A percentile compares a stretch with the other conserved stretches of the same genome.
phyloP scores from a whole-genome alignment of 441 rosid species.

The Manihot esculenta region DNA sequence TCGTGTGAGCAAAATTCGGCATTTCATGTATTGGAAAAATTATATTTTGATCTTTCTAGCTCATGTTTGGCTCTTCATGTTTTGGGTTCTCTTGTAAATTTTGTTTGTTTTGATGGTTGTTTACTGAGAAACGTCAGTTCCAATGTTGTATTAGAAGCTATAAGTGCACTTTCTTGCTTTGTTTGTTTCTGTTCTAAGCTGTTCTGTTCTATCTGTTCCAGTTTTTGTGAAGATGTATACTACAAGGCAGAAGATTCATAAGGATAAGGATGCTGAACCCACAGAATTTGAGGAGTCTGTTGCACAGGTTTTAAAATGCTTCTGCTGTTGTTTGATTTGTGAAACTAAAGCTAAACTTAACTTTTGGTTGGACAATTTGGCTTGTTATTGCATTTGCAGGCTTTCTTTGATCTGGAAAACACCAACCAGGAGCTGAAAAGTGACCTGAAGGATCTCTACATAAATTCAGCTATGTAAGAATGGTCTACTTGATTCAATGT shows the following conservation, averaged over 20 bases:
- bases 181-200: neutral
- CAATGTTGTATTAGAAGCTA: no score
- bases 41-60: no score
- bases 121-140: no score
- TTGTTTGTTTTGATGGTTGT: no score
- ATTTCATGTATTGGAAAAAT: no score
- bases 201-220: constrained; percentile 1
- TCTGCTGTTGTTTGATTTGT: neutral
- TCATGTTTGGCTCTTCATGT: no score
- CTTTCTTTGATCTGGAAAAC: constrained; percentile 80
- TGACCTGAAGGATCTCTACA: constrained; percentile 81
- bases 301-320: constrained; percentile 50
- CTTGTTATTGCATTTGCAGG: constrained; percentile 37
- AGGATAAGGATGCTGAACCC: constrained; percentile 3
- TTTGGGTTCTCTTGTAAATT: no score
- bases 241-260: constrained; percentile 25
- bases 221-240: constrained; percentile 18
- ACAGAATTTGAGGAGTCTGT: constrained; percentile 67
- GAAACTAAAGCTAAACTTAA: neutral
- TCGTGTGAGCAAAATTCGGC: no score
- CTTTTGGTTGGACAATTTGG: neutral
- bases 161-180: no score
- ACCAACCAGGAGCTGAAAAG: constrained; percentile 77
- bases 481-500: neutral
- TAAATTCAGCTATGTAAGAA: constrained; percentile 68